A percentile compares a stretch with the other conserved stretches of the same genome.
Conservation (phyloP, 2,329 filamentous ascomycete species). For the Calonectria pseudoturangicola region DNA sequence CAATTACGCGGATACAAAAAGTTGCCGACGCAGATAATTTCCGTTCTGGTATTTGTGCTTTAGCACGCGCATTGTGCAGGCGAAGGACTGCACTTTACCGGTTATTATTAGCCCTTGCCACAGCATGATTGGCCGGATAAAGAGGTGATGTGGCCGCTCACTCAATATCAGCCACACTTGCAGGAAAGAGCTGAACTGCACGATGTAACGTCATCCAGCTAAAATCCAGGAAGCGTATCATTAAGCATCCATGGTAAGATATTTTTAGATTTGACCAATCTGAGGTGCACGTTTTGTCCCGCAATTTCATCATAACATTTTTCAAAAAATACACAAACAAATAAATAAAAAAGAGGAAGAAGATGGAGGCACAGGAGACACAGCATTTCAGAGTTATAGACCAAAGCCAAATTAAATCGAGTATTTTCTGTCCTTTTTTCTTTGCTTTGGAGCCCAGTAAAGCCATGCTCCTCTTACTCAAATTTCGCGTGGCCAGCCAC, state of each 20-base stretch:
- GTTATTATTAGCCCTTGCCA: neutral
- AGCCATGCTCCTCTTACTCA: no score
- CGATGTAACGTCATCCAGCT: neutral
- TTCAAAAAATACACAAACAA: neutral
- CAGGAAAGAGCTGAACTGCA: neutral
- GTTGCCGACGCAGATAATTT: neutral
- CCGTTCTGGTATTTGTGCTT: neutral
- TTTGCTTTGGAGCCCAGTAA: no score
- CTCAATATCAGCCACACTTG: neutral
- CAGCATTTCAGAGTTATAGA: no score
- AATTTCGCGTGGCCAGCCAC: no score
- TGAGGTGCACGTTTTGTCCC: neutral
- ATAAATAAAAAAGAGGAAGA: no score
- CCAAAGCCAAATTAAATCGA: no score
- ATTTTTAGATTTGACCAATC: neutral
- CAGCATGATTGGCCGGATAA: neutral
- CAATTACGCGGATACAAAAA: neutral
- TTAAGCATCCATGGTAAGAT: neutral
- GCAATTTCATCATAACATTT: neutral
- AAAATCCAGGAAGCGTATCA: neutral
- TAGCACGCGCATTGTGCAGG: neutral
- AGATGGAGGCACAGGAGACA: no score
- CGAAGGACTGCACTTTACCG: neutral
- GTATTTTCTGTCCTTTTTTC: no score
- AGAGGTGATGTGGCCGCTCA: neutral